phyloP scores from a whole-genome alignment of 2,329 filamentous ascomycete species.

The Pseudogymnoascus sp. region DNA sequence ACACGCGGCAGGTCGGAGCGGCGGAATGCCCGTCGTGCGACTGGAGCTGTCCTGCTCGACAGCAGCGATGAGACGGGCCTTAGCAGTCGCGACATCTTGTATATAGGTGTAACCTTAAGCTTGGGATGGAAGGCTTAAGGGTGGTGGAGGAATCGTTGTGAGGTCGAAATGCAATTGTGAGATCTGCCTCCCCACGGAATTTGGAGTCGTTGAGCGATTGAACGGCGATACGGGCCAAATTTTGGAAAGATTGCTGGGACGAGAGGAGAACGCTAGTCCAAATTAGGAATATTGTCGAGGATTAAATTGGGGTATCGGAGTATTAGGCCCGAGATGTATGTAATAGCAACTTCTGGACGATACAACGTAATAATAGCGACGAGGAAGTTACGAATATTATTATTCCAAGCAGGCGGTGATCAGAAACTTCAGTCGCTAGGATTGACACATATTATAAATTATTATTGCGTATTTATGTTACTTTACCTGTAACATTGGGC shows the following conservation, averaged over 20 bases:
- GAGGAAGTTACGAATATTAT: neutral
- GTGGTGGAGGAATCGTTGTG: slow-evolving; percentile 6
- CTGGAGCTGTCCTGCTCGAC: slow-evolving; percentile 43
- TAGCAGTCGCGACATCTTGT: slow-evolving; percentile 45
- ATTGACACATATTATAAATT: slow-evolving; percentile 4
- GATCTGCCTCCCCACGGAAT: slow-evolving; percentile 6
- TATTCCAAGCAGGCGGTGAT: neutral
- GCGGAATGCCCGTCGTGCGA: slow-evolving; percentile 44
- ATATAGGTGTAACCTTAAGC: neutral
- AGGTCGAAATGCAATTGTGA: slow-evolving; percentile 7
- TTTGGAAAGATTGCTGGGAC: slow-evolving; percentile 9
- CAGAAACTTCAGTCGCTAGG: neutral
- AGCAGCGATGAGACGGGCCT: slow-evolving; percentile 55
- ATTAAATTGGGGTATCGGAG: slow-evolving; percentile 3
- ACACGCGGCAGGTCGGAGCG: slow-evolving; percentile 30
- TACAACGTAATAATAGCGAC: neutral
- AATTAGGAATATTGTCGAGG: slow-evolving; percentile 6
- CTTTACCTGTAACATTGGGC: neutral
- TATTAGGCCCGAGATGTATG: neutral
- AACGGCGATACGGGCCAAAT: slow-evolving; percentile 5
- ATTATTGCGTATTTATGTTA: slow-evolving; percentile 6
- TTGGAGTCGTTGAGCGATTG: slow-evolving; percentile 9
- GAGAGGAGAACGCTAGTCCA: neutral
- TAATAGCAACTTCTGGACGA: neutral
- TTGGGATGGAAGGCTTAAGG: neutral